Conservation (phyloP, 306 rosid species). For the Albizia julibrissin region DNA sequence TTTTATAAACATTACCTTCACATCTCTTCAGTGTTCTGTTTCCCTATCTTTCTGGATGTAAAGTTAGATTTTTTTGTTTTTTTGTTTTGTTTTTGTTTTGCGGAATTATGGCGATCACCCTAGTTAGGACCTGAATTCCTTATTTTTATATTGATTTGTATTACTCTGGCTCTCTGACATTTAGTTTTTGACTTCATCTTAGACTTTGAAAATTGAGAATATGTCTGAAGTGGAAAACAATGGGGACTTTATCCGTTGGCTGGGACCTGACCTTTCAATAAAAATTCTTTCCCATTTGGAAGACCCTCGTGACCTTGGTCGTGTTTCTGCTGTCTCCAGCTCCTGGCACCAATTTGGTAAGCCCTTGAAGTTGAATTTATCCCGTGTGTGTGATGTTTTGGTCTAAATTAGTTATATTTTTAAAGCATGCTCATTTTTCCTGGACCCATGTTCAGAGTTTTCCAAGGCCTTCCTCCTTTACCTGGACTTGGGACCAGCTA, state of each 20-base stretch:
- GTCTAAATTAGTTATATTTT: constrained; percentile 1
- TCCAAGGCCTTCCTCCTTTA: too few relatives aligned
- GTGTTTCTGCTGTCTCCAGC: constrained; percentile 50
- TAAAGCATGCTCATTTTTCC: not conserved
- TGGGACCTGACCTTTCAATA: constrained; percentile 53
- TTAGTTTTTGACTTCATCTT: constrained; percentile 16
- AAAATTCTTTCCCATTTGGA: constrained; percentile 57
- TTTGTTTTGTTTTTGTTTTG: too few relatives aligned
- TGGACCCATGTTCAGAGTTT: not conserved
- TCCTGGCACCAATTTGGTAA: constrained; percentile 64
- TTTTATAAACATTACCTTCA: not conserved
- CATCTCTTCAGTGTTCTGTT: not conserved
- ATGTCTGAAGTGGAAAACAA: constrained; percentile 43
- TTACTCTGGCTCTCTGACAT: constrained; percentile 24
- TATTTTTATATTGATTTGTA: not conserved
- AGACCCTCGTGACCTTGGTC: constrained; percentile 65
- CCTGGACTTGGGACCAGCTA: too few relatives aligned
- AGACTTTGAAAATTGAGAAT: constrained; percentile 29
- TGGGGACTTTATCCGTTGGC: constrained; percentile 47
- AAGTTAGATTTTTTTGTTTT: not conserved
- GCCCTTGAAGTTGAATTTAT: constrained; percentile 21
- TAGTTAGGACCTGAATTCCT: not conserved
- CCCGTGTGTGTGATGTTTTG: constrained; percentile 9
- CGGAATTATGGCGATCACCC: not conserved
- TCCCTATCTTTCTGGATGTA: constrained; percentile 5